These are phyloP conservation scores for Podochytrium sp. DNA, from an alignment of 192 early-diverging fungal species.

Conservation along the genomic window DNA sequence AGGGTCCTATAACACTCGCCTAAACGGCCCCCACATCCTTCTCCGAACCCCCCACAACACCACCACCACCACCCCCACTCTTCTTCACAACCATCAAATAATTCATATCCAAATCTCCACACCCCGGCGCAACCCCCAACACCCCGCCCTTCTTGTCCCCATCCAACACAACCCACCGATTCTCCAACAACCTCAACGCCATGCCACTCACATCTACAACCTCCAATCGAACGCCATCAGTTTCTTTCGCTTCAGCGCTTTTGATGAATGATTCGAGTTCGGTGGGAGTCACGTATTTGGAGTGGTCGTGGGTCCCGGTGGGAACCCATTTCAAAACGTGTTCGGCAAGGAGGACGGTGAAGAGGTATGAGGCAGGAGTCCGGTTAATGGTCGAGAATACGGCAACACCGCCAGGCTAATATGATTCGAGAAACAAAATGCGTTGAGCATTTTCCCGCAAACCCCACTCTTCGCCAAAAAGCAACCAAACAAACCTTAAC, in stretches of 20 bases:
- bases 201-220: conserved; percentile 43
- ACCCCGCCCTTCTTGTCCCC: background rate
- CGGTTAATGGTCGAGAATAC: conserved; percentile 94
- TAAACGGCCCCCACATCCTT: conserved; percentile 4
- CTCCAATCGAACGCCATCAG: conserved; percentile 8
- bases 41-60: background rate
- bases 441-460: background rate
- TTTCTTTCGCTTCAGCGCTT: background rate
- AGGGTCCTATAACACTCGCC: background rate
- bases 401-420: conserved; percentile 72
- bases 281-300: conserved; percentile 81
- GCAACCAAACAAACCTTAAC: conserved; percentile 57
- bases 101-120: conserved; percentile 46
- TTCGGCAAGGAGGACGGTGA: conserved; percentile 86
- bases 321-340: conserved; percentile 78
- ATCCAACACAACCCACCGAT: conserved; percentile 10
- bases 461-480: background rate
- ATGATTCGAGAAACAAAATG: too few species aligned
- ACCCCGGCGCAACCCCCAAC: background rate
- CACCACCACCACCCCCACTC: background rate
- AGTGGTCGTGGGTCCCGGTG: conserved; percentile 82
- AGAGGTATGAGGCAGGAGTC: conserved; percentile 70
- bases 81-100: conserved; percentile 40
- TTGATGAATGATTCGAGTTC: conserved; percentile 58
- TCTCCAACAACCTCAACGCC: background rate